phyloP scores from a whole-genome alignment of 306 rosid species.

The Lithocarpus polystachyus region DNA sequence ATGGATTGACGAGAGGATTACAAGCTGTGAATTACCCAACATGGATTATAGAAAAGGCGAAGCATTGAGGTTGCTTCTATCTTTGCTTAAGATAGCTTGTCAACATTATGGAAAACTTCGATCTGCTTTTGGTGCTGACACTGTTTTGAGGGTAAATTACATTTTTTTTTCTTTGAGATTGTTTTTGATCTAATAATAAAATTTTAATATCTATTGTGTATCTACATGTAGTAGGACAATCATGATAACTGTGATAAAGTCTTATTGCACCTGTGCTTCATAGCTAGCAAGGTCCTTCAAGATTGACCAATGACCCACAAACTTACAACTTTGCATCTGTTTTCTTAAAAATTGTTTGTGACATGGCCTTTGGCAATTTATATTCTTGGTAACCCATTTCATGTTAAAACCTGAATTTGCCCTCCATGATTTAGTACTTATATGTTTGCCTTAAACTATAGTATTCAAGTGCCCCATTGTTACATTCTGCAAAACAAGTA shows the following conservation, averaged over 20 bases:
- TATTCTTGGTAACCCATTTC: background rate
- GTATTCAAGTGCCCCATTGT: background rate
- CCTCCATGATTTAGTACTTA: background rate
- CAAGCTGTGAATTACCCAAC: conserved; percentile 51
- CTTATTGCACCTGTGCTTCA: background rate
- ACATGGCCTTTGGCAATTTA: background rate
- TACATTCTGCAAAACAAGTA: too few species aligned
- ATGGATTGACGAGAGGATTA: conserved; percentile 91
- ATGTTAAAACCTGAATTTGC: background rate
- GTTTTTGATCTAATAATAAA: background rate
- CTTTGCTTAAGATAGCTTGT: conserved; percentile 85
- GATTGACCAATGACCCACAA: background rate
- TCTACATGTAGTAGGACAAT: background rate
- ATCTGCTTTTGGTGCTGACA: conserved; percentile 82
- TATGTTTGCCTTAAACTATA: background rate
- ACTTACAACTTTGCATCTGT: background rate
- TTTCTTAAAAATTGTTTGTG: background rate
- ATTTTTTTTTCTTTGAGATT: conserved; percentile 9
- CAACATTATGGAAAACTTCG: conserved; percentile 93
- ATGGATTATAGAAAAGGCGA: conserved; percentile 66
- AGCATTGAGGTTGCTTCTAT: conserved; percentile 75
- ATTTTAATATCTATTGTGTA: background rate
- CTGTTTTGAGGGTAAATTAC: conserved; percentile 52
- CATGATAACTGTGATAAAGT: background rate
- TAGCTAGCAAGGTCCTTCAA: background rate